Conservation (phyloP, 2,329 filamentous ascomycete genomes). For the Colletotrichum incanum region DNA sequence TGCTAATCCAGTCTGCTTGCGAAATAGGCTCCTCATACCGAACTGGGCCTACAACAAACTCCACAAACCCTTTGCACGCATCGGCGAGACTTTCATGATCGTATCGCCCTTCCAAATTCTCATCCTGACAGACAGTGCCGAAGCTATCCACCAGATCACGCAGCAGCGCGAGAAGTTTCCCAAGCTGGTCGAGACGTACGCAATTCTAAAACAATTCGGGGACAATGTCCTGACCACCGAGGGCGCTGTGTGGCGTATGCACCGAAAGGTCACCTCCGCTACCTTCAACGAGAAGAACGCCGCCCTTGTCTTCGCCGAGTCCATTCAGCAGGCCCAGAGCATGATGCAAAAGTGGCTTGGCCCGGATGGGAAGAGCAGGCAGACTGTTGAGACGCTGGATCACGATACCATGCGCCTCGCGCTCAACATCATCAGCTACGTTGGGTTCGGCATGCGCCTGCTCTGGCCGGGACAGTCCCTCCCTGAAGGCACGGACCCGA, state of each 20-base stretch:
- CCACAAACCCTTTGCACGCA: constrained; percentile 70
- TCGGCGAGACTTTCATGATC: constrained; percentile 77
- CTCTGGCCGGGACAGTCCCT: constrained; percentile 75
- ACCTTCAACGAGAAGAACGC: constrained; percentile 86
- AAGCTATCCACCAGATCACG: constrained; percentile 77
- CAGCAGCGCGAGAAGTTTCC: constrained; percentile 79
- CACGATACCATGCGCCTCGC: constrained; percentile 76
- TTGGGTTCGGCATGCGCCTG: constrained; percentile 78
- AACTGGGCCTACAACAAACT: constrained; percentile 73
- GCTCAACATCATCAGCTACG: constrained; percentile 73
- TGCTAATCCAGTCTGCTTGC: constrained; percentile 38
- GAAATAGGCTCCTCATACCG: constrained; percentile 65
- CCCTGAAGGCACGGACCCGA: constrained; percentile 59
- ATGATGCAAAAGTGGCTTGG: constrained; percentile 74
- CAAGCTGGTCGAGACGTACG: constrained; percentile 75
- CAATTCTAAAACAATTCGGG: constrained; percentile 71
- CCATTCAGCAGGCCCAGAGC: constrained; percentile 72
- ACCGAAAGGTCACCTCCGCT: constrained; percentile 80
- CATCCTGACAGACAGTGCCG: constrained; percentile 74
- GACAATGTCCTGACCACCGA: constrained; percentile 81
- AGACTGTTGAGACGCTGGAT: constrained; percentile 70
- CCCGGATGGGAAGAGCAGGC: constrained; percentile 49
- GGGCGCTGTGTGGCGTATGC: constrained; percentile 78
- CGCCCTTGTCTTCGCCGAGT: constrained; percentile 73
- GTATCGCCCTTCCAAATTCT: constrained; percentile 70